Percentiles rank a stretch among this genome's conserved stretches.
phyloP scores from a whole-genome alignment of 2,329 filamentous ascomycete species.

The Fusarium hainanense region DNA sequence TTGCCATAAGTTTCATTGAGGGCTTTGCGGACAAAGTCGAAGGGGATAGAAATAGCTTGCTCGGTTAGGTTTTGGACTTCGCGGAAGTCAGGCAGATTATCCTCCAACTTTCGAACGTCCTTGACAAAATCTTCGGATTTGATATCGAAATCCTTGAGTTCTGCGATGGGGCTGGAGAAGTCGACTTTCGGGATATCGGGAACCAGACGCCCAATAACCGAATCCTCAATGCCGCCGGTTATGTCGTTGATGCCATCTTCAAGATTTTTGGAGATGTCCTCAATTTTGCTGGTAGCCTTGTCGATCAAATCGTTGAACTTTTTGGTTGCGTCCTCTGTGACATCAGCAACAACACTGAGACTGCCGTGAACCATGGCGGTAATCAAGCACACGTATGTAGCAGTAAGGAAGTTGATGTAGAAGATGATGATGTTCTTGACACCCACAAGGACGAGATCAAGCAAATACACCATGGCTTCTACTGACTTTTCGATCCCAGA shows the following conservation, averaged over 20 bases:
- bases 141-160: slow-evolving; percentile 77
- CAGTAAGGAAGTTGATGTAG: slow-evolving; percentile 89
- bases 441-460: slow-evolving; percentile 82
- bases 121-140: slow-evolving; percentile 73
- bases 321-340: slow-evolving; percentile 64
- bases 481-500: slow-evolving; percentile 83
- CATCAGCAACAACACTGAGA: slow-evolving; percentile 72
- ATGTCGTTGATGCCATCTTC: slow-evolving; percentile 63
- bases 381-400: slow-evolving; percentile 90
- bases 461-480: slow-evolving; percentile 80
- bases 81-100: slow-evolving; percentile 83
- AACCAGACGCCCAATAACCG: slow-evolving; percentile 62
- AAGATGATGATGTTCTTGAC: slow-evolving; percentile 92
- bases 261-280: slow-evolving; percentile 64
- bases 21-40: slow-evolving; percentile 79
- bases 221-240: slow-evolving; percentile 54
- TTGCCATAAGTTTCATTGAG: slow-evolving; percentile 77
- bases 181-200: slow-evolving; percentile 66
- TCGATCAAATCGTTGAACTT: slow-evolving; percentile 63
- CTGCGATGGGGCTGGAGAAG: slow-evolving; percentile 70
- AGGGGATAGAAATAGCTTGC: slow-evolving; percentile 79
- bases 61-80: slow-evolving; percentile 86
- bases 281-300: slow-evolving; percentile 68
- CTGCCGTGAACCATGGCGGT: slow-evolving; percentile 84
- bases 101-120: slow-evolving; percentile 78